Percentiles rank a stretch among this genome's conserved stretches.
These are phyloP conservation scores for Penicillium sp. DNA, from an alignment of 2,329 filamentous ascomycete genomes.

Conservation along the genomic window DNA sequence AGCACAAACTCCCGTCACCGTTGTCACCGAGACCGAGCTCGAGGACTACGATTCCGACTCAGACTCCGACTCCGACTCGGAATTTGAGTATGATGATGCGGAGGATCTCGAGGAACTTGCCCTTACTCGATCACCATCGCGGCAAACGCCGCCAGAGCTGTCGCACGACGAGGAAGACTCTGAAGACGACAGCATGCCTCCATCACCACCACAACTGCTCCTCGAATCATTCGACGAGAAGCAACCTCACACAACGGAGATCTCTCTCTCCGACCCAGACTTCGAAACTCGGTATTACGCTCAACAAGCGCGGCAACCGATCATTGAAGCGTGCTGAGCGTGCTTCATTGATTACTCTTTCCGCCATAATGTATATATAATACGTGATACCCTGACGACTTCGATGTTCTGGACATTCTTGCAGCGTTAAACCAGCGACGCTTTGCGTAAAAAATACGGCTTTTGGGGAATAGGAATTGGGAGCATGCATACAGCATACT, in stretches of 20 bases:
- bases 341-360: constrained; percentile 14
- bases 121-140: constrained; percentile 71
- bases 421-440: constrained; percentile 1
- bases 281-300: constrained; percentile 57
- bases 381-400: constrained; percentile 26
- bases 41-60: constrained; percentile 37
- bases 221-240: constrained; percentile 67
- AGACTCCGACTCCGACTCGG: constrained; percentile 60
- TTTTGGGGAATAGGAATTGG: background rate
- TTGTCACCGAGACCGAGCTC: constrained; percentile 36
- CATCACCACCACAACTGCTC: constrained; percentile 64
- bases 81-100: constrained; percentile 60
- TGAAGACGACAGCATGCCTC: constrained; percentile 75
- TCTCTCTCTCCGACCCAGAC: constrained; percentile 41
- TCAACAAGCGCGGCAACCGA: constrained; percentile 48
- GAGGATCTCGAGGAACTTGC: constrained; percentile 67
- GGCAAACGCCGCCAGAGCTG: constrained; percentile 71
- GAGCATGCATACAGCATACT: constrained; percentile 1
- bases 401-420: constrained; percentile 10
- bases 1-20: constrained; percentile 37
- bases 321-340: constrained; percentile 56
- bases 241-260: constrained; percentile 52
- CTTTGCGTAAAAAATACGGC: constrained; percentile 2
- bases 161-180: constrained; percentile 70
- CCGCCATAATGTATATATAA: constrained; percentile 18